These are phyloP conservation scores for Daldinia bambusicola DNA, from an alignment of 495 filamentous ascomycete genomes.

Conservation along the genomic window DNA sequence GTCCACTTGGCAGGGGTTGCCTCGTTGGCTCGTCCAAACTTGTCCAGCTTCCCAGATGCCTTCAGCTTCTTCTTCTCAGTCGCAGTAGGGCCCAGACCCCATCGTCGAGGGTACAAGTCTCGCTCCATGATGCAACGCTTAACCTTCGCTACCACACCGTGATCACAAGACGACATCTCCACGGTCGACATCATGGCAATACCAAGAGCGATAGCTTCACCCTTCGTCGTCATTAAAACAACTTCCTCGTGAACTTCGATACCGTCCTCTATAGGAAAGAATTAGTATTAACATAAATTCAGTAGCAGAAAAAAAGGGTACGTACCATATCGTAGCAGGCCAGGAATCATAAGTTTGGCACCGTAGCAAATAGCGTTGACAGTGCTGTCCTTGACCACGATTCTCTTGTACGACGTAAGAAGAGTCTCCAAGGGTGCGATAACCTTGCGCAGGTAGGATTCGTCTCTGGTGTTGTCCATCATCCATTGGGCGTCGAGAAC, in stretches of 20 bases:
- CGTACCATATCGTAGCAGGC: constrained; percentile 86
- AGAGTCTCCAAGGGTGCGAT: constrained; percentile 92
- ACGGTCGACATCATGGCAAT: constrained; percentile 96
- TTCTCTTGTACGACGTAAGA: constrained; percentile 89
- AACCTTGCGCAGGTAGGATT: constrained; percentile 85
- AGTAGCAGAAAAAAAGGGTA: constrained; percentile 3
- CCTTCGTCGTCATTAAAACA: constrained; percentile 97
- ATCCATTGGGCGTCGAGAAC: constrained; percentile 95
- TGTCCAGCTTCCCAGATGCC: constrained; percentile 96
- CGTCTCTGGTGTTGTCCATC: constrained; percentile 90
- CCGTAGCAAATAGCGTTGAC: constrained; percentile 97
- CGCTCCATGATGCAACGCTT: constrained; percentile 99
- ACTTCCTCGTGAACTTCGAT: constrained; percentile 93
- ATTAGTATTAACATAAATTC: constrained; percentile 23
- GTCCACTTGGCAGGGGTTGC: constrained; percentile 92
- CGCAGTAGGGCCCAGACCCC: constrained; percentile 92
- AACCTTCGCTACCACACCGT: constrained; percentile 96
- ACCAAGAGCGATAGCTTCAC: constrained; percentile 94
- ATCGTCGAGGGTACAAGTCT: constrained; percentile 92
- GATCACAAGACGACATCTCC: constrained; percentile 89
- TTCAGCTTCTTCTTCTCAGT: constrained; percentile 99
- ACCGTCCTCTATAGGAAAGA: constrained; percentile 68
- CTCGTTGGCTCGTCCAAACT: constrained; percentile 92
- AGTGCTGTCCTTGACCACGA: constrained; percentile 93
- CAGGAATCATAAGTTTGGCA: constrained; percentile 97